A percentile compares a stretch with the other conserved stretches of the same genome.
Evolutionary conservation across 129 eudicot genomes (phyloP).

Genomic region (Ambrosia artemisiifolia): DNA sequence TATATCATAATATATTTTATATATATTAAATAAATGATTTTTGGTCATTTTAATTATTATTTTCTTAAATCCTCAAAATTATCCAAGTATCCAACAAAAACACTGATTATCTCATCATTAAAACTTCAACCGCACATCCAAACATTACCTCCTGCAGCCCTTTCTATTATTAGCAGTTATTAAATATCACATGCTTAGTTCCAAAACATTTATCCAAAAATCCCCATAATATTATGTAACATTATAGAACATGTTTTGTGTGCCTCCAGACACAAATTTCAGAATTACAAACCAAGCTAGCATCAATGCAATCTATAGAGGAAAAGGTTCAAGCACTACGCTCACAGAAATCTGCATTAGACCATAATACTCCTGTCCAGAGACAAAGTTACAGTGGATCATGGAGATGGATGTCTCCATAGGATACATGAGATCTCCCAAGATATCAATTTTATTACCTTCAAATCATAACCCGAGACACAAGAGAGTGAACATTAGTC

Average conservation of each 20-base stretch:
- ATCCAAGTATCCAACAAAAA: background rate
- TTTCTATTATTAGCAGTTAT: background rate
- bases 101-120: background rate
- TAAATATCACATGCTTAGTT: background rate
- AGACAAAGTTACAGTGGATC: slow-evolving; percentile 63
- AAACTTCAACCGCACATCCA: background rate
- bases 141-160: background rate
- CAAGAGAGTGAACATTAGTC: slow-evolving; percentile 14
- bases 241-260: background rate
- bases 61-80: background rate
- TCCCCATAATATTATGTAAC: background rate
- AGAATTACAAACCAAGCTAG: slow-evolving; percentile 69
- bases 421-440: slow-evolving; percentile 6
- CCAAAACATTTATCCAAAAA: background rate
- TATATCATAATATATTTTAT: too few relatives aligned
- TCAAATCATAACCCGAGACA: slow-evolving; percentile 6
- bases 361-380: slow-evolving; percentile 41
- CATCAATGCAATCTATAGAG: slow-evolving; percentile 66
- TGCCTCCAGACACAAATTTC: slow-evolving; percentile 75
- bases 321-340: slow-evolving; percentile 66
- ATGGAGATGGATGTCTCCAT: slow-evolving; percentile 77
- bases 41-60: background rate
- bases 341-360: slow-evolving; percentile 63
- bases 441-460: slow-evolving; percentile 13
- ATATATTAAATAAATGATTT: too few relatives aligned